A percentile compares a stretch with the other conserved stretches of the same genome.
Evolutionary conservation across 2,329 filamentous ascomycete species (phyloP).

Genomic region (Sporothrix dimorphospora): DNA sequence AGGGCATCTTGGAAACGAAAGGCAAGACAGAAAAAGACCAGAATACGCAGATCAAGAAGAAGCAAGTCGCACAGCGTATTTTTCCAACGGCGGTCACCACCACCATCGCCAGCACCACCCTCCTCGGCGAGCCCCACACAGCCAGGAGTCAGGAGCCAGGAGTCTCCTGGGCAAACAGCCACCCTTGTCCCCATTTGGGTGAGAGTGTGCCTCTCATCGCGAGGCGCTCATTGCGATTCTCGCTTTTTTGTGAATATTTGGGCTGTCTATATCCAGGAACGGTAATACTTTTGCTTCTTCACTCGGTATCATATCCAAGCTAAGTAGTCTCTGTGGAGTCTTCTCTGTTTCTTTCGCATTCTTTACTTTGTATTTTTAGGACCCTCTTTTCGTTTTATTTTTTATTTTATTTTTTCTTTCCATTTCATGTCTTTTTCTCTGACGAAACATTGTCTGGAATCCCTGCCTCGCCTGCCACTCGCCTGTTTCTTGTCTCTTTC

Average conservation of each 20-base stretch:
- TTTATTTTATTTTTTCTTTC: not conserved
- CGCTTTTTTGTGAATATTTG: not conserved
- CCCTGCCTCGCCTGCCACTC: not conserved
- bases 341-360: not conserved
- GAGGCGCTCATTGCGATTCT: not conserved
- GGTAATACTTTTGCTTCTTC: not conserved
- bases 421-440: not conserved
- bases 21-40: not conserved
- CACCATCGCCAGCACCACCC: not conserved
- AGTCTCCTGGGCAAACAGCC: not conserved
- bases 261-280: not conserved
- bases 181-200: constrained; percentile 9
- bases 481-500: not conserved
- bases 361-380: not conserved
- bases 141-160: too few species aligned
- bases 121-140: constrained; percentile 23
- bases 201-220: not conserved
- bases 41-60: constrained; percentile 12
- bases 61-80: not conserved
- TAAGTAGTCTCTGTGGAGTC: not conserved
- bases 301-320: not conserved
- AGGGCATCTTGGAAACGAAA: constrained; percentile 5
- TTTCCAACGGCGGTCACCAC: constrained; percentile 3
- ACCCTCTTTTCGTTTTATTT: not conserved
- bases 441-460: not conserved